Evolutionary conservation across 306 rosid genomes (phyloP), one percentile per base, ranked within the genome.

Genomic region (Ceratonia siliqua): DNA sequence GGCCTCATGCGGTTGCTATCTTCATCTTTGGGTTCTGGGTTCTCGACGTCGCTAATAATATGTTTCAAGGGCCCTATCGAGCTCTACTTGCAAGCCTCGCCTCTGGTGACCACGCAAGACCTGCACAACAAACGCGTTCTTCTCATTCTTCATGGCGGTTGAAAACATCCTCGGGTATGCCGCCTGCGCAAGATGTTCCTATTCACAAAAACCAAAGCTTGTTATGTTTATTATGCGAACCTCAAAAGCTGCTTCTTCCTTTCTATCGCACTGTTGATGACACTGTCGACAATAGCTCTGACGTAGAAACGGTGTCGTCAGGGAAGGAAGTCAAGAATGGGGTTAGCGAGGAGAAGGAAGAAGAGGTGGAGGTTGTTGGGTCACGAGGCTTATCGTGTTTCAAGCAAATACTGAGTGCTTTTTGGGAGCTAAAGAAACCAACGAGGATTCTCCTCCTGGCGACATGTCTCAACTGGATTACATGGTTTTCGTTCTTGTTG

Each of bases 221-320:
- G 98, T 17, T 78, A 84, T 36, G 15, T 46, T 3, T 89, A 89
- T 71, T 93, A 97, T 30, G 94, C 96, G 0, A 89, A 93, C 10
- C 91, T 93, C 3, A 93, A 93, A 38, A 79, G 86, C 33, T 93
- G 98, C 52, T 93, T 91, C 82, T 77, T 93, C 75, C 45, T 93
- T 30, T 75, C 92, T n/a, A 91, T 89, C 10, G 10, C 76, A 0
- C 52, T 92, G 5, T 81, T 88, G 0, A 1, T 70, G 0, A 0
- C 3, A 0, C 36, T 92, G 9, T 38, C 86, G 9, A 1, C 41
- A 0, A 0, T 75, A 0, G 96, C 88, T 0, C 74, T 92, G 6
- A 3, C 66, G 0, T 0, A 62, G 18, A 42, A 21, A 43, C 68
- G 0, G 2, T 11, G 6, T 0, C 62, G 7, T 15, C 45, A 0